Evolutionary conservation across 2,329 filamentous ascomycete species (phyloP).

Genomic region (Orbilia blumenaviensis): DNA sequence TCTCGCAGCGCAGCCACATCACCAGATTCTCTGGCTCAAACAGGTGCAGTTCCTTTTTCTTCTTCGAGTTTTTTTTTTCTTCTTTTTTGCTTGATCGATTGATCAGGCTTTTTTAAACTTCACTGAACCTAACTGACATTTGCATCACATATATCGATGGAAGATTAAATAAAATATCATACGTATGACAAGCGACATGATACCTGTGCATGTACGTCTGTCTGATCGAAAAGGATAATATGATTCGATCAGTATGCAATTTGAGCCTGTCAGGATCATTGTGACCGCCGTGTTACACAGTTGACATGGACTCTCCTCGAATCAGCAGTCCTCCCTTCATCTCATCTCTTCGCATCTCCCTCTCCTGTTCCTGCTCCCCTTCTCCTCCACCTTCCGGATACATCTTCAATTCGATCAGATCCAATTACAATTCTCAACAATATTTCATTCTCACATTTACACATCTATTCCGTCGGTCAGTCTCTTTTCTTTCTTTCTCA

Average conservation of each 20-base stretch:
- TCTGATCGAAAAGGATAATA: too few species aligned
- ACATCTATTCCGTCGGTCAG: neutral
- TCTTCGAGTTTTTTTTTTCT: neutral
- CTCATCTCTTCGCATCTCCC: slow-evolving; percentile 37
- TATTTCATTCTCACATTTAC: neutral
- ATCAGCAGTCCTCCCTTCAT: slow-evolving; percentile 13
- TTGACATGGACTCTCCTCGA: neutral
- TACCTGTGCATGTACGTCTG: too few species aligned
- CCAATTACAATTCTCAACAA: neutral
- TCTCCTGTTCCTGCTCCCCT: too few species aligned
- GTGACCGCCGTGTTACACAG: slow-evolving; percentile 7
- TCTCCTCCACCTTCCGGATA: slow-evolving; percentile 43
- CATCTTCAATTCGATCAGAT: neutral
- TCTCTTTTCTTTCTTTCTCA: neutral
- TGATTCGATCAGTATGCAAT: too few species aligned
- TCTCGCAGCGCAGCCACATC: neutral
- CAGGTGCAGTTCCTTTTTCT: slow-evolving; percentile 11
- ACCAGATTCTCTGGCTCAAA: too few species aligned
- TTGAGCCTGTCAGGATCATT: neutral
- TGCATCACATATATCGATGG: too few species aligned
- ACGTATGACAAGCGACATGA: too few species aligned
- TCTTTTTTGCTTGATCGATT: neutral
- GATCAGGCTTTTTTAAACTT: too few species aligned
- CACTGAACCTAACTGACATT: too few species aligned
- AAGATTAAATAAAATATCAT: too few species aligned